Evolutionary conservation across 208 protist genomes (phyloP), one percentile per base, ranked within the genome.

Genomic region (Acanthamoeba lenticulata): DNA sequence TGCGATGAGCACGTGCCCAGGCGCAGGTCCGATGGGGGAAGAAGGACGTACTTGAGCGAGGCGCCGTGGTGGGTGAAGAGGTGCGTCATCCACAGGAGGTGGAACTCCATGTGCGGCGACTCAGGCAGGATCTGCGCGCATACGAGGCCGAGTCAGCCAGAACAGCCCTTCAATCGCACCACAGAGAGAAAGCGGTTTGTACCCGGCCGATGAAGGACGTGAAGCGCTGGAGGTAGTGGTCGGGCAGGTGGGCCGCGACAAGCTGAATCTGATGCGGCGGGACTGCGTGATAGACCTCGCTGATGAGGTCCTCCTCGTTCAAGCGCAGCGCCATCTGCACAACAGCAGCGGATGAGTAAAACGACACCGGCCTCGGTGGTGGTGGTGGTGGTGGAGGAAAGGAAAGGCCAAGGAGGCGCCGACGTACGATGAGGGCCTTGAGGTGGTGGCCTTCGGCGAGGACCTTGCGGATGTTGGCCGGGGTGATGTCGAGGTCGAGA

Each of bases 401-500:
- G n/a, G n/a, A n/a, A n/a, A n/a, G n/a, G n/a, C n/a, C n/a, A n/a
- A n/a, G n/a, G n/a, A n/a, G 36, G 72, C 13, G 47, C 11, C 0
- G 2, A 85, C 88, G 49, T 94, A 96, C 95, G 47, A 96, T 29
- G 65, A 97, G 79, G 17, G 96, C 57, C 90, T 94, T 94, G 32
- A 97, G 62, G 92, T 96, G 95, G 32, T 96, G 52, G 36, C 90
- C 90, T 7, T 67, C 21, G 15, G 38, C 42, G 36, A 96, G 52
- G 24, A 52, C 60, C 36, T 40, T 27, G 52, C n/a, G 34, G 9
- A 96, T 95, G 52, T 89, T 57, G 19, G 95, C 89, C 17, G 97
- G 97, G 2, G 97, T 98, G 24, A 98, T 95, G 27, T 98, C 95
- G 27, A 98, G 38, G 32, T 97, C 96, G 36, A 98, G 96, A n/a